Percentiles rank a stretch among this genome's conserved stretches.
Conservation (phyloP, 2,329 filamentous ascomycete genomes). For the Lecanicillium sp. region DNA sequence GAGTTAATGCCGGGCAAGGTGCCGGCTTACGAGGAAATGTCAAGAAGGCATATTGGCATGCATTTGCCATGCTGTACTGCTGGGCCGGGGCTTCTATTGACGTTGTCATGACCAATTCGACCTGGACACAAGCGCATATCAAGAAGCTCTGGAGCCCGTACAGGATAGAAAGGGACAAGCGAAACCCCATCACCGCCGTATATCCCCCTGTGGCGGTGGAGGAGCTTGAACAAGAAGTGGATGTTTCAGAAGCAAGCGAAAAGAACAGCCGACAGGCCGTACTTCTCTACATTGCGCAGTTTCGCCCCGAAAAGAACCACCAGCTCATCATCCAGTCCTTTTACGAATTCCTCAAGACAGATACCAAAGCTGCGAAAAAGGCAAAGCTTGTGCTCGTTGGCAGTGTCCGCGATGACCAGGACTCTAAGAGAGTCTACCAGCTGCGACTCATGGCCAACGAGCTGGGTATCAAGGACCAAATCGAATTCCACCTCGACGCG, state of each 20-base stretch:
- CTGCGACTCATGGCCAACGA: conserved; percentile 81
- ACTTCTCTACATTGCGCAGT: conserved; percentile 92
- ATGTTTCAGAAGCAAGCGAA: conserved; percentile 63
- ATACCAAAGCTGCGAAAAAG: conserved; percentile 38
- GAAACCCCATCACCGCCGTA: conserved; percentile 61
- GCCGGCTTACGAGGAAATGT: conserved; percentile 58
- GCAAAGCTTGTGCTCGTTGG: conserved; percentile 78
- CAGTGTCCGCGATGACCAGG: conserved; percentile 78
- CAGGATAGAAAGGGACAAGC: conserved; percentile 35
- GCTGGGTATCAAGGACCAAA: conserved; percentile 72
- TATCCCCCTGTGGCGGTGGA: conserved; percentile 90
- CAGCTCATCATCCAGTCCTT: conserved; percentile 79
- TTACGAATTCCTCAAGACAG: conserved; percentile 59
- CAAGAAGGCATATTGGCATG: conserved; percentile 80
- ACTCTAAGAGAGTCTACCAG: conserved; percentile 80
- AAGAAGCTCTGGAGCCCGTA: conserved; percentile 67
- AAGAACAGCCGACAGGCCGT: conserved; percentile 55
- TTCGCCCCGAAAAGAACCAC: conserved; percentile 96
- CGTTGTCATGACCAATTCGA: conserved; percentile 95
- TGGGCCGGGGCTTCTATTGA: conserved; percentile 78
- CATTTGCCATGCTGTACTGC: conserved; percentile 77
- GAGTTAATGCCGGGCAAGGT: conserved; percentile 79
- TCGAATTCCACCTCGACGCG: conserved; percentile 85
- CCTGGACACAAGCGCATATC: conserved; percentile 85
- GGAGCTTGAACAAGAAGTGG: conserved; percentile 69